Base-by-base conservation (phyloP, 2,329 filamentous ascomycete species). In the Pseudogymnoascus sp. region DNA sequence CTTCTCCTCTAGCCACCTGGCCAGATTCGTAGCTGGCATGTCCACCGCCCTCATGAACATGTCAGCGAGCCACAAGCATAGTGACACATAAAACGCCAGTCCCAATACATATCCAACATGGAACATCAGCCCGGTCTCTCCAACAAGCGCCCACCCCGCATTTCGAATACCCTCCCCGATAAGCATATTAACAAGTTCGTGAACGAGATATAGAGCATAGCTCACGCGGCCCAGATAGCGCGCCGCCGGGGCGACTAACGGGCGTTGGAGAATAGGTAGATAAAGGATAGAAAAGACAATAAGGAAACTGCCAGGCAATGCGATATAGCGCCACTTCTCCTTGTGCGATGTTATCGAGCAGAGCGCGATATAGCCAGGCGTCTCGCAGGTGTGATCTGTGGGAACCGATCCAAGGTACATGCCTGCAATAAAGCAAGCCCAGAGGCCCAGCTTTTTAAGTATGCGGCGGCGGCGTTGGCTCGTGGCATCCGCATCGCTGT, bases 181-280 rank as follows among this genome's bases (percentile, higher is more conserved):
- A 0, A 77, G 77, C 76, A 77, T 81, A 0, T 88, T 73, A 1
- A 88, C 70, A 0, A 85, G 85, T 0, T 85, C 85, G 65, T 88
- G 86, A 9, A 87, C 77, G 7, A 88, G 75, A 71, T 88, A 88
- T 8, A 88, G 73, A 1, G 81, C 77, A 68, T 81, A 88, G 0
- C 83, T 86, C 60, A 87, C 77, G 54, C 80, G 79, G 0, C 85
- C 86, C 2, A 88, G 76, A 63, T 85, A 86, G 67, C 86, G 85
- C 28, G 47, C 47, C 47, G 28, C 25, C 47, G 47, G 47, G 47
- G 28, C n/a, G 28, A 54, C 47, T 33, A 54, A 54, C 28, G 47
- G 47, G 28, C 47, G 47, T 33, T 54, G 47, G 12, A 54, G 47
- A 54, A 54, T 14, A 35, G 47, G 47, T 9, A 54, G 47, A 14